Evolutionary conservation across 257 asterid species (phyloP), one percentile per base, ranked within the genome.

Genomic region (Gynochthodes officinalis): DNA sequence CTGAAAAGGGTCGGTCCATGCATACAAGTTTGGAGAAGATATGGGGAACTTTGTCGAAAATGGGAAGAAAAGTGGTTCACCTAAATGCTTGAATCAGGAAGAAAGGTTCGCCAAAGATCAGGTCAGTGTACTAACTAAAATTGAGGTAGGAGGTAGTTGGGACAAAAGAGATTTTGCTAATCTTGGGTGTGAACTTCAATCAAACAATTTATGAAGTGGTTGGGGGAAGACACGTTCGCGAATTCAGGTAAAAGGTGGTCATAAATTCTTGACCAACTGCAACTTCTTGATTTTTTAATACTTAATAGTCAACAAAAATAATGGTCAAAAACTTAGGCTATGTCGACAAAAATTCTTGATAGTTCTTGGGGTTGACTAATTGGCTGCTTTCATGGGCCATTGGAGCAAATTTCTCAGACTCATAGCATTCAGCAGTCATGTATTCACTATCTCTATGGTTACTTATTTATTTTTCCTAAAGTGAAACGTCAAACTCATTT

Each of bases 61-160:
- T 9, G 42, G 43, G 60, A 32, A 74, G 69, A 44, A 63, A 75
- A 73, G 87, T 81, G 78, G 89, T 82, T 84, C 70, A 86, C 86
- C 91, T 78, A 88, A 86, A 74, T 69, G 60, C 27, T 70, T 73
- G 39, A 68, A 27, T 65, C 48, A 11, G 10, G 65, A 61, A 54
- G 7, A 5, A n/a, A 54, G 42, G 33, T 40, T 35, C 18, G 27
- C 23, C 49, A 28, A 53, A 30, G 13, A 70, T 40, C 53, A 13
- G 68, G 74, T 55, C 44, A 71, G 40, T 74, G 60, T 30, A 62
- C 72, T 52, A 25, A 55, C 72, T 70, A 70, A 42, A 49, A 39
- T 54, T 55, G 28, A 49, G 59, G 71, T 32, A 25, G 75, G 69
- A 67, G 53, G 62, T 53, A 7, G 73, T 76, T 76, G 80, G 49